phyloP scores from a whole-genome alignment of 2,329 filamentous ascomycete genomes.

The Teratosphaeria epicoccoides region DNA sequence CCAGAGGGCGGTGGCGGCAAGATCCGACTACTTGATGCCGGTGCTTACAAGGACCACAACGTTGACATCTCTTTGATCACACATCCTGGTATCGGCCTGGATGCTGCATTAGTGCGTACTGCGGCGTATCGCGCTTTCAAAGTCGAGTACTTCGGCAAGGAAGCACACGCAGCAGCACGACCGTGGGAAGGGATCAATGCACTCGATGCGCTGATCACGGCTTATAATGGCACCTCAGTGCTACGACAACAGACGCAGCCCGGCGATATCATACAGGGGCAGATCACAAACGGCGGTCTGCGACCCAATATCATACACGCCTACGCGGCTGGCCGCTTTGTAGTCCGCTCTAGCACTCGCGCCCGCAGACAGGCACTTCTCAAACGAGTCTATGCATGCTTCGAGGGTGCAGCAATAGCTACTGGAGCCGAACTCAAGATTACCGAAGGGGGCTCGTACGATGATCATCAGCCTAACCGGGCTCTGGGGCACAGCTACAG shows the following conservation, averaged over 20 bases:
- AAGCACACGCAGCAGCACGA: constrained; percentile 27
- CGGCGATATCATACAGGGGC: constrained; percentile 29
- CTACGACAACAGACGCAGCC: constrained; percentile 31
- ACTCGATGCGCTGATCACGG: constrained; percentile 24
- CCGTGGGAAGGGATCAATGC: constrained; percentile 28
- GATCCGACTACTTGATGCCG: constrained; percentile 35
- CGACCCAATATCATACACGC: constrained; percentile 32
- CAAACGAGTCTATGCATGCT: constrained; percentile 30
- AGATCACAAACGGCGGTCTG: constrained; percentile 20
- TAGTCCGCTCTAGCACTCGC: constrained; percentile 25
- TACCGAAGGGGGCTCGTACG: constrained; percentile 36
- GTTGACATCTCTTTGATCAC: constrained; percentile 26
- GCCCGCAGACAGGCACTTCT: constrained; percentile 23
- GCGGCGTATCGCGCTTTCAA: constrained; percentile 41
- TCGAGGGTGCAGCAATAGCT: constrained; percentile 36
- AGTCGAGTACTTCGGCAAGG: constrained; percentile 40
- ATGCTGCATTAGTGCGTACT: constrained; percentile 42
- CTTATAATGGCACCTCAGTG: constrained; percentile 26
- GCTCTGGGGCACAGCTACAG: constrained; percentile 30
- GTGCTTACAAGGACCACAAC: constrained; percentile 32
- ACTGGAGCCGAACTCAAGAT: constrained; percentile 42
- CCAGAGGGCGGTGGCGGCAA: constrained; percentile 31
- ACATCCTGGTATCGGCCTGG: constrained; percentile 27
- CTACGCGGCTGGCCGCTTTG: constrained; percentile 28
- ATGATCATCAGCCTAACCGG: constrained; percentile 46